Percentiles rank a stretch among this genome's conserved stretches.
phyloP scores from a whole-genome alignment of 2,329 filamentous ascomycete species.

The Aspergillus tubingensis region DNA sequence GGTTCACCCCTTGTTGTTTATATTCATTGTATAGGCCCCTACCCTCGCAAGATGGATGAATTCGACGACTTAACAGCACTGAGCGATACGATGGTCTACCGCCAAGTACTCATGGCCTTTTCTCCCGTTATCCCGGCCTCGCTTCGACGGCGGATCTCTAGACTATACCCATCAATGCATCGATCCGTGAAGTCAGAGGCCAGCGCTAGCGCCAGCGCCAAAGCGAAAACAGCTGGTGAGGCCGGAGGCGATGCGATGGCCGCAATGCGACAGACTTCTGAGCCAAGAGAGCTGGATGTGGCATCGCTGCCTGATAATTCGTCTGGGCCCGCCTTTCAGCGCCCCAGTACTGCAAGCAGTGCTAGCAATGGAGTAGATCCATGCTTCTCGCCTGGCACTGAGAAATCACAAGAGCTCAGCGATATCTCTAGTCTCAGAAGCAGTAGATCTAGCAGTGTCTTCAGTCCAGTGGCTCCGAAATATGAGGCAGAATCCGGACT shows the following conservation, averaged over 20 bases:
- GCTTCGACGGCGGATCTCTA: conserved; percentile 31
- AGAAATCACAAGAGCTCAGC: conserved; percentile 25
- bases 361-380: conserved; percentile 9
- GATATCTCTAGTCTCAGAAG: conserved; percentile 23
- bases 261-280: background rate
- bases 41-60: background rate
- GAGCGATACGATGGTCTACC: conserved; percentile 23
- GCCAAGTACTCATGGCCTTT: conserved; percentile 18
- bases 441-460: conserved; percentile 13
- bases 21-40: background rate
- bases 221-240: background rate
- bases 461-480: conserved; percentile 15
- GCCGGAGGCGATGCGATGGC: background rate
- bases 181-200: background rate
- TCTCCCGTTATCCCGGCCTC: conserved; percentile 29
- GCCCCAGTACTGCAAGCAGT: conserved; percentile 19
- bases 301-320: background rate
- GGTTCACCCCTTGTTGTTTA: background rate
- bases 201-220: conserved; percentile 5
- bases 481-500: conserved; percentile 37
- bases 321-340: conserved; percentile 4
- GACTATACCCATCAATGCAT: conserved; percentile 24
- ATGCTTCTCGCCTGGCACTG: conserved; percentile 11
- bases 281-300: background rate
- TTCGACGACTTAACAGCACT: conserved; percentile 6